Base-by-base conservation (phyloP, 2,329 filamentous ascomycete genomes). In the Botrytis tulipae region DNA sequence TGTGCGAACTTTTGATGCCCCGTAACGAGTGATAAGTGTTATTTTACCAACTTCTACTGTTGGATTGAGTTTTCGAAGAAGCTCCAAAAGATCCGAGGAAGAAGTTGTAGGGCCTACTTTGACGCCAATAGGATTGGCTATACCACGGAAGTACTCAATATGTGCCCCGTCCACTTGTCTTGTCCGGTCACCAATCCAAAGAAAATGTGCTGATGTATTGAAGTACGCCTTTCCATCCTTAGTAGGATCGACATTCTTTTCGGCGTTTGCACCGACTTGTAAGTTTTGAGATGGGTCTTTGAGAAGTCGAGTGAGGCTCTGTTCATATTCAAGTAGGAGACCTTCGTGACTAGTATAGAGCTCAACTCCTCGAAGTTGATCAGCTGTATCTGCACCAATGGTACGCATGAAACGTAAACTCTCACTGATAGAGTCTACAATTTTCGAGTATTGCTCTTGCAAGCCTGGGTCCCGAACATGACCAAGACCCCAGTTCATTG, bases 111-210 rank as follows among this genome's bases (percentile, higher is more conserved):
- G 96, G 0, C 96, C 96, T 73, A 99, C 93, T 83, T 99, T 99
- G 83, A 99, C 91, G 75, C 96, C 96, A 78, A 99, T 93, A 0
- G 96, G 96, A 84, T 99, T 99, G 79, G 93, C 92, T 77, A 99
- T 92, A 74, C 96, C 96, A 63, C 96, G 92, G 88, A 98, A 97
- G 86, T 97, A 99, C 84, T 99, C 96, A 75, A 99, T 92, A 83
- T 99, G 96, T 0, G 92, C 95, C 78, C 95, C 93, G 81, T 96
- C 92, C 63, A 98, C 89, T 83, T 98, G 95, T 65, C 96, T 90
- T 2, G 96, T 99, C 77, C 96, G 93, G 83, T 99, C 96, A 72
- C 96, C 96, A 79, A 99, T 97, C 96, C 96, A 99, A 82, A 99
- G 88, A 85, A 99, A 98, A 82, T 99, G 96, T 0, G 94, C 93